Base-by-base conservation (phyloP, 2,329 filamentous ascomycete species). In the Xylaria arbuscula region DNA sequence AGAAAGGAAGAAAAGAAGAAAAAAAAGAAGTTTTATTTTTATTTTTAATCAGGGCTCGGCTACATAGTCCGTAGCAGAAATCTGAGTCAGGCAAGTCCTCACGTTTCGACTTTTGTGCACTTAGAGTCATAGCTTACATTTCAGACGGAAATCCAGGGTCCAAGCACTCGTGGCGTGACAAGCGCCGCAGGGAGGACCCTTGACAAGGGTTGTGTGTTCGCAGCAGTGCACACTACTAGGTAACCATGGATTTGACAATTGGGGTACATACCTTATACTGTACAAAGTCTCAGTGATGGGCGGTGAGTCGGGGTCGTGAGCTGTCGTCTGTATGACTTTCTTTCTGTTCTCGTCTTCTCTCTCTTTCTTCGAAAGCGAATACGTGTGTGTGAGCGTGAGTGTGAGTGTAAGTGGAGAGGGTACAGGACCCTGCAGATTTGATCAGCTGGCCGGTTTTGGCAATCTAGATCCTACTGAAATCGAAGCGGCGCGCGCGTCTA, bases 371-470 rank as follows among this genome's bases (percentile, higher is more conserved):
- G 28, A 5, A 28, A 28, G 28, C 28, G 28, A 28, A 28, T 28
- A 40, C 19, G 42, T 48, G 6, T 24, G 45, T 59, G 66, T 68
- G 61, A 22, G n/a, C 9, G 45, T 19, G 45, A 54, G 28, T 54
- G 51, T 53, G 51, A 54, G 51, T n/a, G 28, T 32, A 22, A 55
- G 66, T 66, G 66, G 57, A 65, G 50, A 22, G 54, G 1, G 40
- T n/a, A 38, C 19, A 62, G 62, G 66, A 58, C 66, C 66, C 66
- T 68, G 66, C 66, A 68, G 62, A 68, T 65, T 64, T 53, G 62
- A 42, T 57, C 60, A 61, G 48, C 50, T 64, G 61, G 48, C n/a
- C 22, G 17, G 36, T 22, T 59, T 13, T 19, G 24, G 48, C 32
- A 62, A 34, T 62, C 32, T 9, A 54, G 62, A 58, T 62, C 28